Conservation (phyloP, 2,329 filamentous ascomycete genomes). For the Ophiostoma novo-ulmi region DNA sequence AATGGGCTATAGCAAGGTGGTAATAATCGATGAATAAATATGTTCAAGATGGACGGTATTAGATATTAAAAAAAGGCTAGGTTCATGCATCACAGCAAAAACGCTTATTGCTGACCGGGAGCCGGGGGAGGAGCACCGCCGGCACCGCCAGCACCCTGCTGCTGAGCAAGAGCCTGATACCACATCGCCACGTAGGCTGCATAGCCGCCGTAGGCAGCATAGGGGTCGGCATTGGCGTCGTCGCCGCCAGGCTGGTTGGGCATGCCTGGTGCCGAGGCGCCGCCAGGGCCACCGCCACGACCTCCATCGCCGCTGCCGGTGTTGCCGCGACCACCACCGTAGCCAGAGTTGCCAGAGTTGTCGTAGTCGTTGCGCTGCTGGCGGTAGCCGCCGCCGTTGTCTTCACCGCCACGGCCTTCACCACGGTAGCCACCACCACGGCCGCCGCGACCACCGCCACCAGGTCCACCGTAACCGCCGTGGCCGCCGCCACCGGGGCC, state of each 20-base stretch:
- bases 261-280: conserved; percentile 45
- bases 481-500: conserved; percentile 41
- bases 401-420: conserved; percentile 50
- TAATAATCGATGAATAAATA: background rate
- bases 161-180: conserved; percentile 60
- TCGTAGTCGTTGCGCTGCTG: conserved; percentile 36
- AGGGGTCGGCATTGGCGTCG: conserved; percentile 58
- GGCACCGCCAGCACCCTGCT: conserved; percentile 27
- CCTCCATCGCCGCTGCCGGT: conserved; percentile 37
- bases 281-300: conserved; percentile 38
- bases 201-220: conserved; percentile 78
- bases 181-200: conserved; percentile 74
- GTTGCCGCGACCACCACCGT: conserved; percentile 42
- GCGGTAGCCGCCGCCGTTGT: conserved; percentile 31
- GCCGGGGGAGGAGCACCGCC: conserved; percentile 20
- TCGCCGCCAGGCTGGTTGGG: conserved; percentile 40
- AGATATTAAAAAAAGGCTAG: background rate
- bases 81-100: background rate
- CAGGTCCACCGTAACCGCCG: conserved; percentile 36
- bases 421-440: conserved; percentile 45
- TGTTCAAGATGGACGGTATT: background rate
- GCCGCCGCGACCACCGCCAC: conserved; percentile 38
- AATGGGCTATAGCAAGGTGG: background rate
- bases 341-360: conserved; percentile 50
- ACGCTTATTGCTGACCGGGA: conserved; percentile 16